A percentile compares a stretch with the other conserved stretches of the same genome.
phyloP scores from a whole-genome alignment of 1,139 yeast genomes.

The Pichia norvegensis region DNA sequence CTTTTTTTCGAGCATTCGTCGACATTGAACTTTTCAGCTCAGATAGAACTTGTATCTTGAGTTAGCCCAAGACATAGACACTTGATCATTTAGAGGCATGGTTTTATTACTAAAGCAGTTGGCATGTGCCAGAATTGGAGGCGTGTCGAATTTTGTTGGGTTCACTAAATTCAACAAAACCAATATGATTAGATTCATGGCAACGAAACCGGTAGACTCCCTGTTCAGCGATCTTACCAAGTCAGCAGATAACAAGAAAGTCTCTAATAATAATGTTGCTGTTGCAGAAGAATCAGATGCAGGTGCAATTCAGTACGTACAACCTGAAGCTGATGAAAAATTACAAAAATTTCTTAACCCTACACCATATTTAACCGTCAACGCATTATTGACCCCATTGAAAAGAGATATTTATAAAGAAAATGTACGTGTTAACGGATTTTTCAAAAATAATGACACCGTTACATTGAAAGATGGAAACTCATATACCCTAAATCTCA shows the following conservation, averaged over 20 bases:
- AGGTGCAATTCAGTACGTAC: constrained; percentile 14
- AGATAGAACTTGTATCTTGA: too few species aligned
- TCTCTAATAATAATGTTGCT: constrained; percentile 3
- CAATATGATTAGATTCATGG: background rate
- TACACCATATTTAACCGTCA: constrained; percentile 37
- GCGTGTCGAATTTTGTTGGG: background rate
- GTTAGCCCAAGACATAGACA: too few species aligned
- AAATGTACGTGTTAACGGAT: constrained; percentile 62
- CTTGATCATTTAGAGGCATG: background rate
- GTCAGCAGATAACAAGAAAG: constrained; percentile 1
- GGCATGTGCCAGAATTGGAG: background rate
- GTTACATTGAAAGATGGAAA: constrained; percentile 38
- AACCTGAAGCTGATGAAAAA: constrained; percentile 32
- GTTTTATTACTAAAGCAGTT: background rate
- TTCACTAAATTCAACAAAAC: background rate
- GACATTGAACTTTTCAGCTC: too few species aligned
- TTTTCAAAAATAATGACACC: constrained; percentile 57
- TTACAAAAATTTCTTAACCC: constrained; percentile 36
- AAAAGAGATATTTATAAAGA: constrained; percentile 56
- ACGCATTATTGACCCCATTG: constrained; percentile 57
- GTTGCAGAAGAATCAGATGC: constrained; percentile 12
- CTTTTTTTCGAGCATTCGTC: too few species aligned
- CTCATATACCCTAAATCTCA: constrained; percentile 47
- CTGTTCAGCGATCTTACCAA: constrained; percentile 21
- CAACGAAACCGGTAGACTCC: constrained; percentile 13